These are phyloP conservation scores for Botrytis paeoniae DNA, from an alignment of 2,329 filamentous ascomycete species.

Conservation along the genomic window DNA sequence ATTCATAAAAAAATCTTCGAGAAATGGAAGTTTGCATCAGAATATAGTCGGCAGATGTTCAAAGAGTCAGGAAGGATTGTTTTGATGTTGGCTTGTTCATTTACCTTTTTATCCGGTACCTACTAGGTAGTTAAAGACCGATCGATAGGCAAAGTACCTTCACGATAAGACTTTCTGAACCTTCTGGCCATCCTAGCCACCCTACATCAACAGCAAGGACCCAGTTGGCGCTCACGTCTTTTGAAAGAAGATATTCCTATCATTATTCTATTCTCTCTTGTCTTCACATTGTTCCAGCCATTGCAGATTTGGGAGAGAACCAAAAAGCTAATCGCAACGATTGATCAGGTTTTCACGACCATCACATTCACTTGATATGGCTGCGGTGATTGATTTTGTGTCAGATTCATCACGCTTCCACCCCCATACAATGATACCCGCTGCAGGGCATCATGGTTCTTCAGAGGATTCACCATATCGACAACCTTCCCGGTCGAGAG, in stretches of 20 bases:
- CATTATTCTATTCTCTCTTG: conserved; percentile 9
- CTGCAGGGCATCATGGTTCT: conserved; percentile 44
- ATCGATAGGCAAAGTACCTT: conserved; percentile 10
- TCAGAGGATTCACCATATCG: conserved; percentile 43
- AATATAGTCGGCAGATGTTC: background rate
- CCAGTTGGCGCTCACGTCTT: background rate
- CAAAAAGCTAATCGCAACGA: conserved; percentile 28
- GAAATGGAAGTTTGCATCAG: background rate
- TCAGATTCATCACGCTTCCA: conserved; percentile 67
- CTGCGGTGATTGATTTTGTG: conserved; percentile 68
- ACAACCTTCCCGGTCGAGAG: conserved; percentile 32
- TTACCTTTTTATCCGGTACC: conserved; percentile 10
- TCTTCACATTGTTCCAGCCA: conserved; percentile 8
- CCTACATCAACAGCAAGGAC: conserved; percentile 6
- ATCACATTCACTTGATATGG: conserved; percentile 47
- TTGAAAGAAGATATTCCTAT: background rate
- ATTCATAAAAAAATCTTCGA: background rate
- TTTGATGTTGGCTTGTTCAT: background rate
- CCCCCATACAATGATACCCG: conserved; percentile 57
- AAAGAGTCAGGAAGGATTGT: background rate
- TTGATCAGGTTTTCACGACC: conserved; percentile 27
- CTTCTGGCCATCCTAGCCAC: conserved; percentile 1
- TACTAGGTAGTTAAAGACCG: conserved; percentile 16
- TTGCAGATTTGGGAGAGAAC: conserved; percentile 5
- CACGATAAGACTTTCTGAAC: conserved; percentile 17